phyloP scores from a whole-genome alignment of 129 eudicot genomes.

The Arctium lappa region DNA sequence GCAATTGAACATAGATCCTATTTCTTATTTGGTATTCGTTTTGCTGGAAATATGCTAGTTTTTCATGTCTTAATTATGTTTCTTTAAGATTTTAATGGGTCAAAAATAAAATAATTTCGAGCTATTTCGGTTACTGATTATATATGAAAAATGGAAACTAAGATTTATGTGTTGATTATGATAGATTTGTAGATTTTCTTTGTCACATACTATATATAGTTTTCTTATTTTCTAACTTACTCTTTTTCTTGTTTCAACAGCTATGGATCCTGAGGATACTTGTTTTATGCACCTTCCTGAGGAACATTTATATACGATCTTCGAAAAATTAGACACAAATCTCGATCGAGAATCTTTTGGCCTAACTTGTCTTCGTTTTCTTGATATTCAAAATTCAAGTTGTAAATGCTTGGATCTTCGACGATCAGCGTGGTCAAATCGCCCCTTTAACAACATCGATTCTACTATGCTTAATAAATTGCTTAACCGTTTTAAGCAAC shows the following conservation, averaged over 20 bases:
- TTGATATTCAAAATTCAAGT: constrained; percentile 52
- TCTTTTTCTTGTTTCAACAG: background rate
- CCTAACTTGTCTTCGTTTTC: constrained; percentile 65
- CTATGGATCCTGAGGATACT: background rate
- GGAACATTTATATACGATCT: constrained; percentile 48
- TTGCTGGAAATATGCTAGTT: background rate
- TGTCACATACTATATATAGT: background rate
- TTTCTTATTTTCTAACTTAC: no score
- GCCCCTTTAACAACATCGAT: constrained; percentile 10
- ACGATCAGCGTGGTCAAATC: constrained; percentile 21
- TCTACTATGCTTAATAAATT: constrained; percentile 31
- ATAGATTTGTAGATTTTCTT: background rate
- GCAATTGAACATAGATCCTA: background rate
- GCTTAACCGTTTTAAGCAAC: constrained; percentile 42
- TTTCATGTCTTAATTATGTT: background rate
- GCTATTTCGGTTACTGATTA: no score
- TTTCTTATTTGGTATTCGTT: background rate
- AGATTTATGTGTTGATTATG: background rate
- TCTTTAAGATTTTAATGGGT: no score
- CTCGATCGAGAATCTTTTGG: constrained; percentile 64
- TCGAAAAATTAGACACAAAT: constrained; percentile 32
- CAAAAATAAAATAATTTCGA: no score
- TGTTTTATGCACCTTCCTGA: constrained; percentile 40
- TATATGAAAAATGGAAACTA: no score
- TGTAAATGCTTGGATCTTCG: constrained; percentile 34